Base-by-base conservation (phyloP, 768 basidiomycete genomes). In the Psilocybe subaeruginosa region DNA sequence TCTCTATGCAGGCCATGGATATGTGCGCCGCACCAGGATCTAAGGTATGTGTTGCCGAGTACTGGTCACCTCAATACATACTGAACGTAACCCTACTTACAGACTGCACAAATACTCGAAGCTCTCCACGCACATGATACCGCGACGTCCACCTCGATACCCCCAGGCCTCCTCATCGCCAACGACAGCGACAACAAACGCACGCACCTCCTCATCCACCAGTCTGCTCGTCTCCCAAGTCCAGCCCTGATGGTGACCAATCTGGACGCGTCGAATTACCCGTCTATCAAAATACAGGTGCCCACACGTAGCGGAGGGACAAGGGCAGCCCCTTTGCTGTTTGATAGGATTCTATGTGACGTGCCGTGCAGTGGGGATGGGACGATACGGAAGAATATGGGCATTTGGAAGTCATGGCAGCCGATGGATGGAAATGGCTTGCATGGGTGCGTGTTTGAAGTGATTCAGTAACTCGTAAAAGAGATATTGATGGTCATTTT, bases 21-120 rank as follows among this genome's bases (percentile, higher is more conserved):
- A 95, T 97, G 93, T 99, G 97, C 71, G 97, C 97, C 16, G 97
- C 97, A 1, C 97, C 97, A 0, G 97, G 97, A 4, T 97, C 95
- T 23, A 99, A 99, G 80, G 93, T 92, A 65, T 33, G 70, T 61
- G 29, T 31, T 23, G 8, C 23, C 1, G 17, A 23, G 6, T 14
- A 31, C 16, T 51, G 16, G 23, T 37, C n/a, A 23, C 30, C 4
- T 23, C 6, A 37, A 52, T 54, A 8, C 11, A 43, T 5, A 4
- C 14, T 43, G 41, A 12, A 14, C 41, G 14, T 2, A 12, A 8
- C 41, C 14, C 11, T n/a, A 43, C 59, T 31, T 59, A 50, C 69
- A 93, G 91, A 97, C 97, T 7, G 93, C 95, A 8, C 97, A 99
- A 78, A 83, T 99, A 48, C 86, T 99, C 52, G 97, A 99, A 79